Percentiles rank a stretch among this genome's conserved stretches.
Evolutionary conservation across 768 basidiomycete species (phyloP).

Genomic region (Rossbeevera mucosa): DNA sequence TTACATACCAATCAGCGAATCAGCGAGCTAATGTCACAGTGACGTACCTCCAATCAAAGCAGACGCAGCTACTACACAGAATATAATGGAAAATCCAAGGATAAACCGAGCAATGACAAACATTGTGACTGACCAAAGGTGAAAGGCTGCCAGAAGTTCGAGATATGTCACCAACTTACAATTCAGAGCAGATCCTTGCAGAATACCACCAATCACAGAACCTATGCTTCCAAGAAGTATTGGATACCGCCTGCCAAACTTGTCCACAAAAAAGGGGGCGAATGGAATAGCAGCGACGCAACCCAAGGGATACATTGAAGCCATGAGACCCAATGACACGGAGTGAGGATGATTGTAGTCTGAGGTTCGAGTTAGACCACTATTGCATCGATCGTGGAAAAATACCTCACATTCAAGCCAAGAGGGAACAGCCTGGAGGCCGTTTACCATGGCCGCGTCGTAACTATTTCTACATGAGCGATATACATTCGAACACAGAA

Average conservation of each 20-base stretch:
- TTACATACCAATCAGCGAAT: background rate
- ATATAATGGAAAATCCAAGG: background rate
- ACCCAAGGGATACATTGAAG: background rate
- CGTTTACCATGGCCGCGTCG: background rate
- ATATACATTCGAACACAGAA: conserved; percentile 15
- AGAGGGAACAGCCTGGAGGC: background rate
- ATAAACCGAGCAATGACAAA: background rate
- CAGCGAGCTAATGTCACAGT: background rate
- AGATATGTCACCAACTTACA: background rate
- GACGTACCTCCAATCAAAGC: background rate
- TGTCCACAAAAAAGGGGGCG: background rate
- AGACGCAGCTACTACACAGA: background rate
- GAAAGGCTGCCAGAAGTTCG: background rate
- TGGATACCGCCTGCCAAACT: background rate
- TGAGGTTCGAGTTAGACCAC: background rate
- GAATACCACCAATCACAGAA: background rate
- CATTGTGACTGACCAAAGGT: background rate
- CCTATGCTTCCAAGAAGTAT: background rate
- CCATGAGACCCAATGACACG: background rate
- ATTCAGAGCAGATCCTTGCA: background rate
- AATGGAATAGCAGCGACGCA: background rate
- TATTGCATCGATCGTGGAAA: background rate
- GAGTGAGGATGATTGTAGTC: background rate
- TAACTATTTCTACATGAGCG: background rate
- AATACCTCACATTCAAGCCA: background rate